These are phyloP conservation scores for Aspergillus sp. DNA, from an alignment of 2,329 filamentous ascomycete genomes.

Conservation along the genomic window DNA sequence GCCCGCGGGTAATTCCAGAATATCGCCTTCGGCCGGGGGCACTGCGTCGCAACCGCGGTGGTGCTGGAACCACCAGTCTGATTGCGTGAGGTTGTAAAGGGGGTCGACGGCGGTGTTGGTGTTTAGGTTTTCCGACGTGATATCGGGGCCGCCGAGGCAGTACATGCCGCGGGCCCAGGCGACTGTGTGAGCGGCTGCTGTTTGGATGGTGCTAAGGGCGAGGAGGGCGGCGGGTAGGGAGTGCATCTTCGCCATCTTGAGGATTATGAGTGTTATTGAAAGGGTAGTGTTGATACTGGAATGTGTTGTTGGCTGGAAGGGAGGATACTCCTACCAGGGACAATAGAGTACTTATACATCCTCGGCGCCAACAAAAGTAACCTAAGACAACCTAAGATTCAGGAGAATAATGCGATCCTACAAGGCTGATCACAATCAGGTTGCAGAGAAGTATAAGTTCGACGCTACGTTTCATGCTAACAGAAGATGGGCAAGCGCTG, in stretches of 20 bases:
- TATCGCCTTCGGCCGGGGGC: constrained; percentile 40
- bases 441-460: background rate
- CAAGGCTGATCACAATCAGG: background rate
- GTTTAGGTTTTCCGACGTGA: constrained; percentile 44
- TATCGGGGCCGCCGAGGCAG: constrained; percentile 39
- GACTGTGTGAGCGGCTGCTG: constrained; percentile 38
- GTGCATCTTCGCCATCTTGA: background rate
- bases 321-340: background rate
- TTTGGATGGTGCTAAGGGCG: background rate
- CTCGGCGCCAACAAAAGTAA: background rate
- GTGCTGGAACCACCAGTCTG: constrained; percentile 58
- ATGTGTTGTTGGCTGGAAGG: too few relatives aligned
- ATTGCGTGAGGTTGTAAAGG: constrained; percentile 50
- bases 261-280: too few relatives aligned
- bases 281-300: too few relatives aligned
- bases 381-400: background rate
- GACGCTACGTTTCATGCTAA: background rate
- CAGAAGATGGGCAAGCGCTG: background rate
- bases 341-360: background rate
- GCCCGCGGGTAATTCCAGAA: constrained; percentile 55
- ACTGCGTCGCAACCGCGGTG: constrained; percentile 53
- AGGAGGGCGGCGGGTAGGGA: background rate
- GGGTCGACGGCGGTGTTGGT: constrained; percentile 54
- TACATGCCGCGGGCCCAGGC: constrained; percentile 49
- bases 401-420: background rate